Percentiles rank a stretch among this genome's conserved stretches.
phyloP scores from a whole-genome alignment of 2,329 filamentous ascomycete species.

The Talaromyces marneffei region DNA sequence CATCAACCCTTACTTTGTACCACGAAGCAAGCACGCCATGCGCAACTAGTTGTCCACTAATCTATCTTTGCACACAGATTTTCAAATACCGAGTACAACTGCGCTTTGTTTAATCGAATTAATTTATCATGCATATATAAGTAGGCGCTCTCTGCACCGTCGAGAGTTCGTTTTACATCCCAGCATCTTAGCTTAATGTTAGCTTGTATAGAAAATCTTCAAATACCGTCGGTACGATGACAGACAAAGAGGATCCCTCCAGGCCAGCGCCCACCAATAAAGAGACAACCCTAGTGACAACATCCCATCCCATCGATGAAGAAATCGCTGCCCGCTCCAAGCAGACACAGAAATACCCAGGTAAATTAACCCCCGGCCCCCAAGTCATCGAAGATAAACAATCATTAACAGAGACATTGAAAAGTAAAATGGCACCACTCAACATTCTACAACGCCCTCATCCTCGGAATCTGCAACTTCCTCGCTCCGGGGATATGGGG shows the following conservation, averaged over 20 bases:
- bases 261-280: not conserved
- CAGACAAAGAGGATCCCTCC: not conserved
- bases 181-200: not conserved
- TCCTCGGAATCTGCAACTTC: slow-evolving; percentile 66
- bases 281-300: not conserved
- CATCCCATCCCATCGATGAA: not conserved
- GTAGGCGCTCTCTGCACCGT: not conserved
- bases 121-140: not conserved
- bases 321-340: not conserved
- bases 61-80: not conserved
- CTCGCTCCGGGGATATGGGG: slow-evolving; percentile 66
- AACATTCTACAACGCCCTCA: slow-evolving; percentile 66
- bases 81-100: not conserved
- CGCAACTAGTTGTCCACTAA: not conserved
- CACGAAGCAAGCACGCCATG: not conserved
- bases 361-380: not conserved
- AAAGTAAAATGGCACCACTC: slow-evolving; percentile 62
- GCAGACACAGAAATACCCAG: slow-evolving; percentile 3
- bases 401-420: no score
- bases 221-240: not conserved
- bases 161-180: no score
- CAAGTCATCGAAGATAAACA: no score
- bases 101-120: not conserved
- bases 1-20: not conserved
- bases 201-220: not conserved